phyloP scores from a whole-genome alignment of 306 rosid genomes.

The Hippophae tibetana region DNA sequence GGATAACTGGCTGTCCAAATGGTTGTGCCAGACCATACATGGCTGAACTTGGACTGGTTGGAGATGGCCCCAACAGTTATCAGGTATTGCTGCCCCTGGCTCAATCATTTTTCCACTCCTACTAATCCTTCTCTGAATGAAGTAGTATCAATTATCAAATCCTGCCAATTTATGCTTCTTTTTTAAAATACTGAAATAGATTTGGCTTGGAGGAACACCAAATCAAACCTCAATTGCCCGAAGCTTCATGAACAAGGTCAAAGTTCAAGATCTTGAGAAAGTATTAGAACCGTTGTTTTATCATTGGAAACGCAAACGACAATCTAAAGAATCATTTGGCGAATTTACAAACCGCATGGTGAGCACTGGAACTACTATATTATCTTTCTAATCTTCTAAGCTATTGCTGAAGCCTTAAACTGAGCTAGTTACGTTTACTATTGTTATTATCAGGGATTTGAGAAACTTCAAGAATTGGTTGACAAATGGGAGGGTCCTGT shows the following conservation, averaged over 20 bases:
- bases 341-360: slow-evolving; percentile 70
- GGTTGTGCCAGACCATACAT: slow-evolving; percentile 98
- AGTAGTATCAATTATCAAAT: background rate
- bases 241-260: slow-evolving; percentile 84
- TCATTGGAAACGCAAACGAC: slow-evolving; percentile 79
- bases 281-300: slow-evolving; percentile 87
- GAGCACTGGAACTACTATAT: slow-evolving; percentile 19
- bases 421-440: slow-evolving; percentile 13
- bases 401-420: too few relatives aligned
- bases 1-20: slow-evolving; percentile 96
- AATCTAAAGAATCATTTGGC: slow-evolving; percentile 91
- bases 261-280: slow-evolving; percentile 82
- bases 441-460: slow-evolving; percentile 61
- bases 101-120: too few relatives aligned
- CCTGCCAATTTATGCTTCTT: slow-evolving; percentile 3
- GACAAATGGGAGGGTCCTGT: slow-evolving; percentile 90
- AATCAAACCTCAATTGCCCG: slow-evolving; percentile 76
- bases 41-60: slow-evolving; percentile 99
- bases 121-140: too few relatives aligned
- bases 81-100: slow-evolving; percentile 42
- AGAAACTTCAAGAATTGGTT: slow-evolving; percentile 60
- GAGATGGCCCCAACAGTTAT: slow-evolving; percentile 98
- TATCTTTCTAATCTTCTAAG: background rate
- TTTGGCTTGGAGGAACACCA: slow-evolving; percentile 91
- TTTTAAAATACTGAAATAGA: slow-evolving; percentile 21